These are phyloP conservation scores for Plasmodium inui DNA, from an alignment of 169 alveolate species.

Conservation along the genomic window DNA sequence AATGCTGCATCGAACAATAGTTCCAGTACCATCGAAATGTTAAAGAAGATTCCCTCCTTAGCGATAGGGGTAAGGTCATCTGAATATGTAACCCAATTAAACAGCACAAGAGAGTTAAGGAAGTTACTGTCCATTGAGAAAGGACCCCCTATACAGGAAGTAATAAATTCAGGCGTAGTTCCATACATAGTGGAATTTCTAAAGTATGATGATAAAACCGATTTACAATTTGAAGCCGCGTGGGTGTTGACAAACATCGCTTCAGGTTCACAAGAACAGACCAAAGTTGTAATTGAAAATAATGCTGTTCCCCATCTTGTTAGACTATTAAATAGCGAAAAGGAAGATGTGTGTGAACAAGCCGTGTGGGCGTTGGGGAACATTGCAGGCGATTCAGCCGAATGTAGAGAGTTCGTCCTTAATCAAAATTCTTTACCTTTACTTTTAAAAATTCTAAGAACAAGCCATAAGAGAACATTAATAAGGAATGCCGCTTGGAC, in stretches of 20 bases:
- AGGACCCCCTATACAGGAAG: slow-evolving; percentile 95
- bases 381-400: slow-evolving; percentile 98
- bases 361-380: slow-evolving; percentile 99
- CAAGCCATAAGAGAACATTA: slow-evolving; percentile 91
- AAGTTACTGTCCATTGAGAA: slow-evolving; percentile 92
- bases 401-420: slow-evolving; percentile 93
- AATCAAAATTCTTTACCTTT: slow-evolving; percentile 92
- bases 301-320: slow-evolving; percentile 90
- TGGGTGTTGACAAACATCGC: slow-evolving; percentile 98
- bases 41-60: slow-evolving; percentile 79
- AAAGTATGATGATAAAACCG: slow-evolving; percentile 90
- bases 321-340: slow-evolving; percentile 90
- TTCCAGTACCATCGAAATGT: slow-evolving; percentile 78
- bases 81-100: slow-evolving; percentile 87
- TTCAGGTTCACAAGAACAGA: slow-evolving; percentile 95
- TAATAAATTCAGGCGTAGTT: slow-evolving; percentile 95
- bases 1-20: slow-evolving; percentile 73
- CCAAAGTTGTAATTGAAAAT: slow-evolving; percentile 90
- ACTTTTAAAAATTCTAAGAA: slow-evolving; percentile 83
- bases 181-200: slow-evolving; percentile 94
- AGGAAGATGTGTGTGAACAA: slow-evolving; percentile 96
- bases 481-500: slow-evolving; percentile 97
- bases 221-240: slow-evolving; percentile 97
- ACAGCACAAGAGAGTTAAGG: slow-evolving; percentile 92
- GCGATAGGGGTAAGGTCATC: slow-evolving; percentile 85